Conservation (phyloP, 345 rosid genomes). For the Acer campestre region DNA sequence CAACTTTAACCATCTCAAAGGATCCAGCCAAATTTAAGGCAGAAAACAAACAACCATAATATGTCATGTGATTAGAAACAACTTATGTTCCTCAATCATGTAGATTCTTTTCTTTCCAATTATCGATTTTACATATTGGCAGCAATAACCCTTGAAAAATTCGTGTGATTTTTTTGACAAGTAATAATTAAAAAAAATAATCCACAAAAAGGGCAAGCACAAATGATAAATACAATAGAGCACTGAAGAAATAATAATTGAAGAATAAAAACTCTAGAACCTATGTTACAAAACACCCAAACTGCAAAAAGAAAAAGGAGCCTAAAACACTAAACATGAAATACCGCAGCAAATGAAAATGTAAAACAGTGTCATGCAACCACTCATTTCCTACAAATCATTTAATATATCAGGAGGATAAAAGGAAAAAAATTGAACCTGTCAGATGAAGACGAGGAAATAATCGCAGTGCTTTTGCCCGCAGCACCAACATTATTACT, state of each 20-base stretch:
- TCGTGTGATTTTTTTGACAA: neutral
- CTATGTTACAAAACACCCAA: too few species aligned
- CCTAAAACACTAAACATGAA: neutral
- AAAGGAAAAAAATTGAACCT: slow-evolving; percentile 45
- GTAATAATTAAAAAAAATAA: neutral
- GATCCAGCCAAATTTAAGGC: neutral
- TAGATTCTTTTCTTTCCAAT: neutral
- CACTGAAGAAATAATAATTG: neutral
- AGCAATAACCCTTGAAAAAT: neutral
- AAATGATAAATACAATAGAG: neutral
- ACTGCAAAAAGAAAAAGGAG: neutral
- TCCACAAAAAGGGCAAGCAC: neutral
- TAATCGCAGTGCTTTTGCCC: slow-evolving; percentile 64
- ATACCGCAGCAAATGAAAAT: neutral
- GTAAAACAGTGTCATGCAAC: slow-evolving; percentile 4
- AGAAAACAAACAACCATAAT: neutral
- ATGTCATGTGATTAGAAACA: neutral
- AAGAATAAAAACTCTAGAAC: neutral
- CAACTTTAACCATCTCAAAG: neutral
- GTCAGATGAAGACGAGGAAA: slow-evolving; percentile 70
- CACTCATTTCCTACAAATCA: neutral
- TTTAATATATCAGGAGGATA: too few species aligned
- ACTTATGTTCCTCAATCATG: neutral
- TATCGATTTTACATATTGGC: neutral
- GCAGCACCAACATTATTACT: slow-evolving; percentile 61